phyloP scores from a whole-genome alignment of 2,329 filamentous ascomycete genomes.

The Trichoderma afroharzianum region DNA sequence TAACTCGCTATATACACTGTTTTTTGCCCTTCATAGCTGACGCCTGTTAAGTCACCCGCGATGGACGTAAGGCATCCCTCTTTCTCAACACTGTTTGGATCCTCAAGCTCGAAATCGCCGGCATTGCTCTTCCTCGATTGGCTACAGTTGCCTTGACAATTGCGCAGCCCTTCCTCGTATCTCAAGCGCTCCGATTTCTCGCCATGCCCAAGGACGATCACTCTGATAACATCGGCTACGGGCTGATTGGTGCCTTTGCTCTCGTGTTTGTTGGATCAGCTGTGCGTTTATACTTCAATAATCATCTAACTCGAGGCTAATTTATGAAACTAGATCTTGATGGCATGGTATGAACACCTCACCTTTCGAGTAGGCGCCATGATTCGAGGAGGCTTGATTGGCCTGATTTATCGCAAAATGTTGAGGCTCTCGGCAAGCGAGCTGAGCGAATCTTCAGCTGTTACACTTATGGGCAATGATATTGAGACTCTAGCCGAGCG shows the following conservation, averaged over 20 bases:
- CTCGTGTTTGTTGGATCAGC: slow-evolving; percentile 32
- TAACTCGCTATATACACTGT: rapidly evolving
- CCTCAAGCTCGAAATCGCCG: slow-evolving; percentile 31
- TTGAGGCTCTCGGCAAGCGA: slow-evolving; percentile 27
- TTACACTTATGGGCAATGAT: slow-evolving; percentile 33
- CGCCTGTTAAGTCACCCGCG: slow-evolving; percentile 10
- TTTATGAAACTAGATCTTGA: slow-evolving; percentile 23
- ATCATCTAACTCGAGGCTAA: neutral
- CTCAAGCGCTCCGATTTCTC: slow-evolving; percentile 28
- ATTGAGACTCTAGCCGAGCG: slow-evolving; percentile 30
- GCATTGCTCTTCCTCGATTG: slow-evolving; percentile 28
- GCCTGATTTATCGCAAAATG: slow-evolving; percentile 30
- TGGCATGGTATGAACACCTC: slow-evolving; percentile 33
- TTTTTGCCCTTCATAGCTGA: slow-evolving; percentile 2
- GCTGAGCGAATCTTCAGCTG: slow-evolving; percentile 28
- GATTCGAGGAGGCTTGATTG: slow-evolving; percentile 31
- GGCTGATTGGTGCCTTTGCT: slow-evolving; percentile 31
- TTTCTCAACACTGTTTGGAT: slow-evolving; percentile 26
- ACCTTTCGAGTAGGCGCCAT: slow-evolving; percentile 30
- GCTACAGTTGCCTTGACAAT: slow-evolving; percentile 29
- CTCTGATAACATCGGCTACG: slow-evolving; percentile 29
- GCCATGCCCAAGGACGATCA: slow-evolving; percentile 25
- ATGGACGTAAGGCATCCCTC: slow-evolving; percentile 25
- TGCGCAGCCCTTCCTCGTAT: slow-evolving; percentile 31
- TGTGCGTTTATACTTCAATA: slow-evolving; percentile 20